Conservation (phyloP, 257 asterid species). For the Gynochthodes officinalis region DNA sequence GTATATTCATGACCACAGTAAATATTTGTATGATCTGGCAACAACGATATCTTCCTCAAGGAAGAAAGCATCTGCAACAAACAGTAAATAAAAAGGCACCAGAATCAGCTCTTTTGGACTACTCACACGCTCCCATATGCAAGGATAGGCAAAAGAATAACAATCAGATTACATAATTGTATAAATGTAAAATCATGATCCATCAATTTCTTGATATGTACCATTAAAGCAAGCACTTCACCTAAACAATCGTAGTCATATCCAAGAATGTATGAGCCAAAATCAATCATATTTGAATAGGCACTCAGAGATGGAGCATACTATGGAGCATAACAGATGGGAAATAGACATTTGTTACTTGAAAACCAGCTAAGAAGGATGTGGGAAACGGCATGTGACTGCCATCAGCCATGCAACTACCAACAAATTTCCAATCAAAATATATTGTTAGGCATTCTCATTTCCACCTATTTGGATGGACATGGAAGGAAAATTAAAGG, state of each 20-base stretch:
- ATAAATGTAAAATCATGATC: neutral
- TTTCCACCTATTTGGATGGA: neutral
- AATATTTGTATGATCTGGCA: conserved; percentile 81
- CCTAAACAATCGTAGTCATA: neutral
- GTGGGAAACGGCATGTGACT: neutral
- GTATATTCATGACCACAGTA: conserved; percentile 96
- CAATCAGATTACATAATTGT: neutral
- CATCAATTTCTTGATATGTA: too few relatives aligned
- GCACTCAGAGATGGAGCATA: neutral
- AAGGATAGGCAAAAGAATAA: neutral
- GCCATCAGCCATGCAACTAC: neutral
- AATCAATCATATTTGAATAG: neutral
- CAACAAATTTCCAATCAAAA: neutral
- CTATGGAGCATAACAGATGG: too few relatives aligned
- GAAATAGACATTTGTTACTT: too few relatives aligned
- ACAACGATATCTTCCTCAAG: conserved; percentile 57
- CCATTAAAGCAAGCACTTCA: too few relatives aligned
- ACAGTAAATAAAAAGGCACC: neutral
- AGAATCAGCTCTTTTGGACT: neutral
- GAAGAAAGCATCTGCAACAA: conserved; percentile 75
- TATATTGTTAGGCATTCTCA: neutral
- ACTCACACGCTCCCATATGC: neutral
- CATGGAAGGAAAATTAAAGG: neutral
- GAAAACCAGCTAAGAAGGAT: neutral
- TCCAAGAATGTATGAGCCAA: neutral